Conservation (phyloP, 2,329 filamentous ascomycete genomes). For the Hypoxylon sp. region DNA sequence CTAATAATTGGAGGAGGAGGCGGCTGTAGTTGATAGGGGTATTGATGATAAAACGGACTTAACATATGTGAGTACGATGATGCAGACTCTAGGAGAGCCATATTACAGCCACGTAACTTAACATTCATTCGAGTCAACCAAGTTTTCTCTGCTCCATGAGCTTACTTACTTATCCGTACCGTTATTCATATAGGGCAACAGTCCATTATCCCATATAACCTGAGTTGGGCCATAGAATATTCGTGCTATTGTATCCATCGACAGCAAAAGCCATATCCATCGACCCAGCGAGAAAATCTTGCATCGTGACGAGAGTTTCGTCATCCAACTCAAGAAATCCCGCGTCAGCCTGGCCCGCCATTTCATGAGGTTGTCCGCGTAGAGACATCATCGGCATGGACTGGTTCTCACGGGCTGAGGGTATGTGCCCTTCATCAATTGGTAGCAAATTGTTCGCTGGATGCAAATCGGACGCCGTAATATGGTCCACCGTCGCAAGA, state of each 20-base stretch:
- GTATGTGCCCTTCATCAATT: not conserved
- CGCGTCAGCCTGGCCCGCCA: not conserved
- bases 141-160: not conserved
- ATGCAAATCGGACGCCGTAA: constrained; percentile 3
- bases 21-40: not conserved
- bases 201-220: constrained; percentile 8
- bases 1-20: not conserved
- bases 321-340: constrained; percentile 25
- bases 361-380: not conserved
- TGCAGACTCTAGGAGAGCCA: not conserved
- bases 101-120: not conserved
- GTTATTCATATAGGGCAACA: not conserved
- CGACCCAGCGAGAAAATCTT: constrained; percentile 26
- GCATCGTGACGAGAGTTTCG: constrained; percentile 27
- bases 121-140: not conserved
- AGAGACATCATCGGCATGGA: constrained; percentile 6
- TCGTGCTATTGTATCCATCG: constrained; percentile 29
- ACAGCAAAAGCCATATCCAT: constrained; percentile 37
- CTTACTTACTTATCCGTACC: not conserved
- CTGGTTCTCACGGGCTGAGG: constrained; percentile 1
- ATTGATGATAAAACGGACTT: not conserved
- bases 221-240: constrained; percentile 30
- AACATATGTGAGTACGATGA: not conserved
- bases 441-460: not conserved
- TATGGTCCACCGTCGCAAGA: constrained; percentile 23